phyloP scores from a whole-genome alignment of 1,139 yeast genomes.

The Groenewaldozyma sp. region DNA sequence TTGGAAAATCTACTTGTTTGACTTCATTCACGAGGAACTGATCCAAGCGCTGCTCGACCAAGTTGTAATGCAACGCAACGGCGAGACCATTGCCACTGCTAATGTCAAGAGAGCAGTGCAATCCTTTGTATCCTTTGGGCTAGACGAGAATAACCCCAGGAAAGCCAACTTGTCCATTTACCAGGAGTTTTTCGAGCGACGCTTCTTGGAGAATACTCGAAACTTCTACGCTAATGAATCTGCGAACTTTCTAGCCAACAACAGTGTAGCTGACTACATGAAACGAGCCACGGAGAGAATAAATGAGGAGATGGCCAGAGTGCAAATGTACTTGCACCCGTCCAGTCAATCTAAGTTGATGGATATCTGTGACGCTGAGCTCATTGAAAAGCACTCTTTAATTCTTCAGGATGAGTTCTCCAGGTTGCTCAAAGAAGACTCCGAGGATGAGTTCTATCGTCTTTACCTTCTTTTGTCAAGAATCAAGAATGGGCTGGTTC shows the following conservation, averaged over 20 bases:
- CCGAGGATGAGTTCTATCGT: constrained; percentile 67
- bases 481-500: constrained; percentile 58
- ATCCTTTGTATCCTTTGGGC: constrained; percentile 54
- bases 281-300: constrained; percentile 75
- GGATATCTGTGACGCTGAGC: constrained; percentile 63
- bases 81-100: constrained; percentile 61
- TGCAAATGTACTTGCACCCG: constrained; percentile 74
- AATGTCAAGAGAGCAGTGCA: constrained; percentile 68
- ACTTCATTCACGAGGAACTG: constrained; percentile 48
- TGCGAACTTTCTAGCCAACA: constrained; percentile 50
- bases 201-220: constrained; percentile 65
- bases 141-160: constrained; percentile 55
- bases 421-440: constrained; percentile 62
- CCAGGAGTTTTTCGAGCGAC: constrained; percentile 66
- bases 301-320: constrained; percentile 70
- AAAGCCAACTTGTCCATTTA: constrained; percentile 78
- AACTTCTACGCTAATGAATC: constrained; percentile 69
- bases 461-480: constrained; percentile 70
- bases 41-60: constrained; percentile 66
- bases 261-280: constrained; percentile 87
- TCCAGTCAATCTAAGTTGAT: constrained; percentile 73
- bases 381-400: constrained; percentile 71
- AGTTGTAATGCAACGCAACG: constrained; percentile 71
- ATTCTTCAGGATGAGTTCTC: constrained; percentile 72
- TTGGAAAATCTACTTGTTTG: constrained; percentile 82